Evolutionary conservation across 352 stramenopile genomes (phyloP).

Genomic region (Peronospora tabacina): DNA sequence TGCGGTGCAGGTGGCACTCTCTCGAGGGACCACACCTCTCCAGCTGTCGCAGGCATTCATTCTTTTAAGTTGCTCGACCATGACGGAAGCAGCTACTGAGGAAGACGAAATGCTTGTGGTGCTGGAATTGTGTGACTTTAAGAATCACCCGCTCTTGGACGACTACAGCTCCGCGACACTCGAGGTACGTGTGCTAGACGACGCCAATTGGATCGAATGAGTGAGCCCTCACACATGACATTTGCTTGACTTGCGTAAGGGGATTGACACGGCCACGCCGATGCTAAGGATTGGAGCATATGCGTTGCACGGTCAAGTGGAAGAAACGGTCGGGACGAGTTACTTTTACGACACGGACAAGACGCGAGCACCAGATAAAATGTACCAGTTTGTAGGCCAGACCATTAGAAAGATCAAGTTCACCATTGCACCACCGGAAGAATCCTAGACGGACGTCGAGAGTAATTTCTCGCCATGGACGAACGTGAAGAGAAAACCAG

Average conservation of each 20-base stretch:
- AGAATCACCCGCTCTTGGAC: slow-evolving; percentile 72
- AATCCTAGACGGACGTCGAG: slow-evolving; percentile 9
- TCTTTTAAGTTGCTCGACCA: too few species aligned
- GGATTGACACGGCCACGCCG: slow-evolving; percentile 58
- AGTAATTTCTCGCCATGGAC: too few species aligned
- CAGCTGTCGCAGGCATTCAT: too few species aligned
- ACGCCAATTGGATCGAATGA: neutral
- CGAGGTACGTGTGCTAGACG: slow-evolving; percentile 31
- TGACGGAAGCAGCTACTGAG: slow-evolving; percentile 12
- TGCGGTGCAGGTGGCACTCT: slow-evolving; percentile 10
- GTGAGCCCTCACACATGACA: too few species aligned
- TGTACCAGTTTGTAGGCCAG: slow-evolving; percentile 56
- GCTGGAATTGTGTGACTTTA: slow-evolving; percentile 71
- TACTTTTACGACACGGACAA: slow-evolving; percentile 73
- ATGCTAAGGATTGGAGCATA: slow-evolving; percentile 70
- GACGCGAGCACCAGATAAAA: slow-evolving; percentile 29
- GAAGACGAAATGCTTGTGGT: slow-evolving; percentile 67
- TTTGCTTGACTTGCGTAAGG: slow-evolving; percentile 24
- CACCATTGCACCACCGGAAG: slow-evolving; percentile 61
- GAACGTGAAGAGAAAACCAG: too few species aligned
- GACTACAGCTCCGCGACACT: slow-evolving; percentile 55
- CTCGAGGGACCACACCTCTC: slow-evolving; percentile 11
- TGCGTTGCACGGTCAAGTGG: slow-evolving; percentile 50
- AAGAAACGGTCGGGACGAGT: slow-evolving; percentile 71
- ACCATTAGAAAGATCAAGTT: slow-evolving; percentile 78